phyloP scores from a whole-genome alignment of 2,329 filamentous ascomycete species.

The Penicillium palitans region DNA sequence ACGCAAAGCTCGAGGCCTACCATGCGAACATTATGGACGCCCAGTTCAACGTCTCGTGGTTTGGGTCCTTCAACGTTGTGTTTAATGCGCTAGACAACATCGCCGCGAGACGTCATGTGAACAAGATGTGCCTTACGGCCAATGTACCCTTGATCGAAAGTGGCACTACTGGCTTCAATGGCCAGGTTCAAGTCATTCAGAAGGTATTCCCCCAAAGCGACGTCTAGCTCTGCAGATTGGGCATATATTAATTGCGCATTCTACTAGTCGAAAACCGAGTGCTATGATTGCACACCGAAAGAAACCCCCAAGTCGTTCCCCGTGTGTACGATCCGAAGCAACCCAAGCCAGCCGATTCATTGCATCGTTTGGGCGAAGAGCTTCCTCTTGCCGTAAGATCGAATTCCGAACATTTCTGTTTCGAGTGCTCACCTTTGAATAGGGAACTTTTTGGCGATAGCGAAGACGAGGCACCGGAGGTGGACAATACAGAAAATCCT shows the following conservation, averaged over 20 bases:
- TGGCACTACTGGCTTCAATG: conserved; percentile 95
- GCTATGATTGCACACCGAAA: conserved; percentile 92
- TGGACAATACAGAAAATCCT: conserved; percentile 76
- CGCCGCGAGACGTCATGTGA: conserved; percentile 90
- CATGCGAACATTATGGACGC: conserved; percentile 93
- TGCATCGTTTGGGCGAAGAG: conserved; percentile 99
- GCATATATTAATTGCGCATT: conserved; percentile 9
- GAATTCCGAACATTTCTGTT: accelerated
- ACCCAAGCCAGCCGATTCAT: conserved; percentile 92
- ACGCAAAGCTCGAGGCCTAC: conserved; percentile 80
- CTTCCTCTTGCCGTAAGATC: conserved; percentile 74
- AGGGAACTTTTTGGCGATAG: conserved; percentile 87
- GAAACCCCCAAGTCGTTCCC: conserved; percentile 89
- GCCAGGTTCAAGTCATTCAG: conserved; percentile 95
- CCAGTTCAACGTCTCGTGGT: conserved; percentile 86
- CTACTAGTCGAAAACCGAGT: conserved; percentile 73
- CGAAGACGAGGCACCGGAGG: conserved; percentile 76
- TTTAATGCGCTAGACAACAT: conserved; percentile 98
- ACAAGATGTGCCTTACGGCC: conserved; percentile 93
- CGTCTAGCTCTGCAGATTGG: background rate
- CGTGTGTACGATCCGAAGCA: conserved; percentile 95
- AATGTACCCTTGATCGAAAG: conserved; percentile 91
- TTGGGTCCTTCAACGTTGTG: conserved; percentile 75
- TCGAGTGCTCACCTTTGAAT: conserved; percentile 26
- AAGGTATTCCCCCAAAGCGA: conserved; percentile 53